Conservation (phyloP, 179 eudicot genomes). For the Kewa caespitosa region DNA sequence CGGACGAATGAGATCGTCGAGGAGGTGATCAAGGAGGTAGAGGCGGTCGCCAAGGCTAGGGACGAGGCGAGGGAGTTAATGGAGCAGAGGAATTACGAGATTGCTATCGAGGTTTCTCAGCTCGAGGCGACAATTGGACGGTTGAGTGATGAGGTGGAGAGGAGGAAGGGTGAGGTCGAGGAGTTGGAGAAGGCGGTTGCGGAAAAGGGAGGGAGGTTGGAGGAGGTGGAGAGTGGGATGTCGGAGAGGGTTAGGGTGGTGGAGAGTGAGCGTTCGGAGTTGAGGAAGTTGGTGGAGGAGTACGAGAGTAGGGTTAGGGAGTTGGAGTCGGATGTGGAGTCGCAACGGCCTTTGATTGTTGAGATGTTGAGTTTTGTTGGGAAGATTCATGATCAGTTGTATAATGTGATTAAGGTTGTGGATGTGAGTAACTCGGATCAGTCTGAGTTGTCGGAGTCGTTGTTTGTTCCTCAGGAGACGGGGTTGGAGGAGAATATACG, state of each 20-base stretch:
- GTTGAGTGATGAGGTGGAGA: constrained; percentile 65
- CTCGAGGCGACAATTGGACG: constrained; percentile 78
- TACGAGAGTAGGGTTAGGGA: constrained; percentile 48
- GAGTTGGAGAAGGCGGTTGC: constrained; percentile 48
- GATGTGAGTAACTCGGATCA: constrained; percentile 62
- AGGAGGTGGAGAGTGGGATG: constrained; percentile 52
- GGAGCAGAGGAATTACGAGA: constrained; percentile 91
- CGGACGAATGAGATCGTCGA: constrained; percentile 91
- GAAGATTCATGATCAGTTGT: constrained; percentile 70
- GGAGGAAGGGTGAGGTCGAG: constrained; percentile 52
- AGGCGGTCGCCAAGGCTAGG: constrained; percentile 51
- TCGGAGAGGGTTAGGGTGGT: constrained; percentile 42
- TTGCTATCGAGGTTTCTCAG: constrained; percentile 95
- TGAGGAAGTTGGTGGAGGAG: constrained; percentile 52
- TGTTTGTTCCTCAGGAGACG: constrained; percentile 83
- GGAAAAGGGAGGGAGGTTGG: constrained; percentile 60
- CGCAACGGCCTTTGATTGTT: constrained; percentile 66
- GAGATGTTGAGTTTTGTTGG: constrained; percentile 69
- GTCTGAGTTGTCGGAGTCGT: constrained; percentile 68
- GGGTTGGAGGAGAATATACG: constrained; percentile 84
- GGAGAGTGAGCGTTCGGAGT: constrained; percentile 51
- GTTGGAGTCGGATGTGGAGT: constrained; percentile 55
- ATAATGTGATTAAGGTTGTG: constrained; percentile 62
- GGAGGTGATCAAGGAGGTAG: constrained; percentile 72
- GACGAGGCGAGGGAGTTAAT: constrained; percentile 74